These are phyloP conservation scores for Bruguiera parviflora DNA, from an alignment of 345 rosid genomes.

Conservation along the genomic window DNA sequence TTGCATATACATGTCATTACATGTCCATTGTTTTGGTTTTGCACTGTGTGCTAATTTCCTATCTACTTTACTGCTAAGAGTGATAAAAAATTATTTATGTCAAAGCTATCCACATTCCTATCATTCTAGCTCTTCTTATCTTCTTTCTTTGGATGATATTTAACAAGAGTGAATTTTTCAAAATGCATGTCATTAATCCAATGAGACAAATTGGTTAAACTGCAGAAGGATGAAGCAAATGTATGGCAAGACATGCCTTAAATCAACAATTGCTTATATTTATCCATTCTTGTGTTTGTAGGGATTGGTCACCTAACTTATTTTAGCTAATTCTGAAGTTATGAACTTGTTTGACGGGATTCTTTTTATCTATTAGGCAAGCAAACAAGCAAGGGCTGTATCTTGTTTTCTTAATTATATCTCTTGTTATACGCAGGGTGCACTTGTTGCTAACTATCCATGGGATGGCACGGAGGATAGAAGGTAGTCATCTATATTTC, in stretches of 20 bases:
- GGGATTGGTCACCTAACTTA: background rate
- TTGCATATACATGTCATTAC: background rate
- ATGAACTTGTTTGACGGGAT: background rate
- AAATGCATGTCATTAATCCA: background rate
- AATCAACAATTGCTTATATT: background rate
- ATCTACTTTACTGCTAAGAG: background rate
- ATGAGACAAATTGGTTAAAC: background rate
- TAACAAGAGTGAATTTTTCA: background rate
- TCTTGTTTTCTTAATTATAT: conserved; percentile 2
- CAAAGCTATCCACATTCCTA: no score
- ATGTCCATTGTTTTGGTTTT: background rate
- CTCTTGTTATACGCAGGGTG: conserved; percentile 60
- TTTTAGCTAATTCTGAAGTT: background rate
- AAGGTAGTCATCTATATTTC: conserved; percentile 39
- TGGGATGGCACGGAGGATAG: conserved; percentile 88
- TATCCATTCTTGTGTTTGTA: background rate
- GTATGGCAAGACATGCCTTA: background rate
- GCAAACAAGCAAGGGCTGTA: background rate
- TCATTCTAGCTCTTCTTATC: no score
- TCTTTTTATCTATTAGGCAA: background rate
- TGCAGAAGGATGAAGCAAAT: background rate
- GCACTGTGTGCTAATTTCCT: background rate
- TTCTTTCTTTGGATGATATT: background rate
- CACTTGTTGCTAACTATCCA: conserved; percentile 95
- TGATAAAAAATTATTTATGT: background rate